Base-by-base conservation (phyloP, 495 filamentous ascomycete genomes). In the Alectoria sarmentosa region DNA sequence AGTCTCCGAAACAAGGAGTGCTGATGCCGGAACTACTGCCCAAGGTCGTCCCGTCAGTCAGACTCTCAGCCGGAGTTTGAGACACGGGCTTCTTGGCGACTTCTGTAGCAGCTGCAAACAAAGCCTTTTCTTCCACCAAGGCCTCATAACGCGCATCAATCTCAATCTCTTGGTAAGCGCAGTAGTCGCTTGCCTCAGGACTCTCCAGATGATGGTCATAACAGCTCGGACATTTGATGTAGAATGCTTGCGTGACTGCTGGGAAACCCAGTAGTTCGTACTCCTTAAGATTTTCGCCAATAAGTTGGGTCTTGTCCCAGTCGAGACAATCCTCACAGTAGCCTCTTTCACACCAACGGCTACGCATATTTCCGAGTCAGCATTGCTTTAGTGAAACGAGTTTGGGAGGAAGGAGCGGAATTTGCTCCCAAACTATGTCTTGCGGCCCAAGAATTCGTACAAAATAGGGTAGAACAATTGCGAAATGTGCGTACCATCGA, bases 271-370 rank as follows among this genome's bases (percentile, higher is more conserved):
- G 73, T 23, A 77, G 67, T 58, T 85, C 77, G 63, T 76, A 82
- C 68, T 84, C 82, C 7, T 73, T 68, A 15, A 82, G 69, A 44
- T 69, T 80, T 10, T 82, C 80, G 6, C 81, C 84, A 5, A 88
- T 63, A 1, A 86, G 77, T 15, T 73, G 69, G 2, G 80, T 78
- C 30, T 72, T 76, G 9, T 81, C 76, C 71, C 79, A 86, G 44
- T 88, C 78, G 1, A 88, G 66, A 66, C 86, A 88, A 42, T 86
- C 79, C 58, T 88, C 86, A 65, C 86, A 89, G 65, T 74, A 88
- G 3, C 79, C 84, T 1, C 70, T 66, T 60, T 80, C 76, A 67
- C 86, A 89, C 73, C 74, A 81, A 0, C 82, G 74, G 66, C 86
- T 88, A 11, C 3, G n/a, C n/a, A n/a, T n/a, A n/a, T n/a, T n/a